Conservation (phyloP, 2,329 filamentous ascomycete species). For the Trichoderma sp. region DNA sequence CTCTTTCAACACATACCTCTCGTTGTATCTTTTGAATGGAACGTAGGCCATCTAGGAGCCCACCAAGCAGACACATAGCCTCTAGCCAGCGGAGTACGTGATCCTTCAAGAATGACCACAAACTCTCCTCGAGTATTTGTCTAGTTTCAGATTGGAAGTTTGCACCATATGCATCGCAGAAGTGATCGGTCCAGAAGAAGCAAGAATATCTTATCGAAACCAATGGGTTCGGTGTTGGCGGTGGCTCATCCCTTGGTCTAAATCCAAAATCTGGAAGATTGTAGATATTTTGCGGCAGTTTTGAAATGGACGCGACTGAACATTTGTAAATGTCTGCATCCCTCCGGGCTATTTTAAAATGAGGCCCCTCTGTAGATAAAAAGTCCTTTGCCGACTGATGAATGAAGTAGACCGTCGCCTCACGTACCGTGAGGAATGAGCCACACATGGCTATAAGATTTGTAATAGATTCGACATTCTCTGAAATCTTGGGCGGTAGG, state of each 20-base stretch:
- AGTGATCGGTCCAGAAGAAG: slow-evolving; percentile 35
- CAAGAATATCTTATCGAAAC: slow-evolving; percentile 26
- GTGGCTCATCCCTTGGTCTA: slow-evolving; percentile 24
- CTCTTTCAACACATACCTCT: not conserved
- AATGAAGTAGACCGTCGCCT: slow-evolving; percentile 35
- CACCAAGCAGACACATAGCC: slow-evolving; percentile 20
- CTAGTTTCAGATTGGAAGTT: not conserved
- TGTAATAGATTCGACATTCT: not conserved
- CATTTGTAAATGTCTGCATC: slow-evolving; percentile 34
- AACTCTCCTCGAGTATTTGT: slow-evolving; percentile 24
- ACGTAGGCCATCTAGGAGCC: slow-evolving; percentile 15
- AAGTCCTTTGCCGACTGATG: slow-evolving; percentile 44
- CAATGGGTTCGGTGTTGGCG: slow-evolving; percentile 22
- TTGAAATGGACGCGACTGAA: slow-evolving; percentile 35
- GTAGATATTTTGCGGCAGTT: slow-evolving; percentile 38
- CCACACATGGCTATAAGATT: slow-evolving; percentile 30
- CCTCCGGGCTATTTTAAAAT: slow-evolving; percentile 19
- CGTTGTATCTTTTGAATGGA: slow-evolving; percentile 8
- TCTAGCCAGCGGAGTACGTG: slow-evolving; percentile 24
- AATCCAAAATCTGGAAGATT: slow-evolving; percentile 25
- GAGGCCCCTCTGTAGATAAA: slow-evolving; percentile 29
- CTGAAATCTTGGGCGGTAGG: not conserved
- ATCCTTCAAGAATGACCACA: slow-evolving; percentile 20
- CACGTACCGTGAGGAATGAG: slow-evolving; percentile 35
- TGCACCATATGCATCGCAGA: slow-evolving; percentile 22